Evolutionary conservation across 176 grass and related monocot species (phyloP).

Genomic region (sorghum (Sorghum bicolor)): DNA sequence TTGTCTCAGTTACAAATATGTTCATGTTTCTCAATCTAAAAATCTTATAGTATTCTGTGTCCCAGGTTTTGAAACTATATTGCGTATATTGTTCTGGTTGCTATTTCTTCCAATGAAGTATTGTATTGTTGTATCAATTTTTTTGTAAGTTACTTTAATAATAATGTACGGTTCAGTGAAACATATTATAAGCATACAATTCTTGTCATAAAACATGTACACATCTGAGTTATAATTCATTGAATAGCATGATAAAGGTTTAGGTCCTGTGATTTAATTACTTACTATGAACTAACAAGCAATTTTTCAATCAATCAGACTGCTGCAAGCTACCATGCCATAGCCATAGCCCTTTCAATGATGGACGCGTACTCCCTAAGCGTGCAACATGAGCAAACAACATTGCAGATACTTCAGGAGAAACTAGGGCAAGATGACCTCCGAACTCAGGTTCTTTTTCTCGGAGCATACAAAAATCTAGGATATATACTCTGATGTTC

Average conservation of each 20-base stretch:
- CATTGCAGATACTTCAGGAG: slow-evolving; percentile 89
- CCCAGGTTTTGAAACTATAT: background rate
- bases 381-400: slow-evolving; percentile 97
- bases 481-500: slow-evolving; percentile 11
- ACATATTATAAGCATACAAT: background rate
- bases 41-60: background rate
- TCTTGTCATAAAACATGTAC: background rate
- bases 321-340: slow-evolving; percentile 99
- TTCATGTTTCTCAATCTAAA: background rate
- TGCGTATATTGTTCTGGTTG: background rate
- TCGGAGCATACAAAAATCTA: slow-evolving; percentile 11
- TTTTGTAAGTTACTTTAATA: background rate
- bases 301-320: slow-evolving; percentile 59
- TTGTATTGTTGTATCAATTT: background rate
- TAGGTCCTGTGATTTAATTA: slow-evolving; percentile 22
- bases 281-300: slow-evolving; percentile 21
- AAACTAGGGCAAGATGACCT: slow-evolving; percentile 97
- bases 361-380: slow-evolving; percentile 96
- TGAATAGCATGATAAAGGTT: background rate
- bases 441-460: slow-evolving; percentile 79
- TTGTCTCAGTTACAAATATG: background rate
- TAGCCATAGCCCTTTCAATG: slow-evolving; percentile 99
- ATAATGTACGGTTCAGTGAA: slow-evolving; percentile 14
- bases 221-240: background rate
- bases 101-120: slow-evolving; percentile 8